Evolutionary conservation across 2,329 filamentous ascomycete genomes (phyloP), one percentile per base, ranked within the genome.

Genomic region (Ilyonectria mors-panacis): DNA sequence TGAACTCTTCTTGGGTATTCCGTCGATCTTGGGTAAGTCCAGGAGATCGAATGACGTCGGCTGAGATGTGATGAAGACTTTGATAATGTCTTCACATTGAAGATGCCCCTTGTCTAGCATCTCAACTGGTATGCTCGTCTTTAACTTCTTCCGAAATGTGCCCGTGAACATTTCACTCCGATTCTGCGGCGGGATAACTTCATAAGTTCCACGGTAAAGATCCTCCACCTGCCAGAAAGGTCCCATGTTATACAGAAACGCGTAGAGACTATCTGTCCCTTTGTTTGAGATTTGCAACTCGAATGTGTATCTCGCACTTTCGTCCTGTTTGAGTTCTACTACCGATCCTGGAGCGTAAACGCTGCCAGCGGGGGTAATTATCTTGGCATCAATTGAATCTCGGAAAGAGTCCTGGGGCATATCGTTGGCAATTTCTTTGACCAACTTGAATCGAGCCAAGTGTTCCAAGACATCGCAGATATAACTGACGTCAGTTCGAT

Each of bases 11-110:
- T 33, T 33, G 30, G 30, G 8, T 33, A 33, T 33, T 9, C 30
- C 30, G 12, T 33, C 55, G 8, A 71, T 19, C 6, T 66, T 62
- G 1, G 67, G 61, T 3, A 72, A 45, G 9, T 62, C 67, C 8
- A 72, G 26, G 1, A 61, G 6, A 5, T 57, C 42, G 45, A 72
- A 71, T 8, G 63, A 70, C 2, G 67, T 72, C 2, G 69, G 69
- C 2, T 66, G 67, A 6, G 69, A 63, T 0, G 70, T 71, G 1
- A 72, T 44, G 10, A 72, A 12, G 0, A 72, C 47, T 17, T 72
- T 72, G 8, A 71, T 23, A 1, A 59, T 47, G 21, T 72, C 69
- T 1, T 57, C 15, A 2, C 67, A 71, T 4, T 59, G 12, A 1
- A n/a, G 3, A 0, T 39, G 4, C 0, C 68, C 63, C 4, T 2